Conservation (phyloP, 768 basidiomycete genomes). For the Auriscalpium vulgare region DNA sequence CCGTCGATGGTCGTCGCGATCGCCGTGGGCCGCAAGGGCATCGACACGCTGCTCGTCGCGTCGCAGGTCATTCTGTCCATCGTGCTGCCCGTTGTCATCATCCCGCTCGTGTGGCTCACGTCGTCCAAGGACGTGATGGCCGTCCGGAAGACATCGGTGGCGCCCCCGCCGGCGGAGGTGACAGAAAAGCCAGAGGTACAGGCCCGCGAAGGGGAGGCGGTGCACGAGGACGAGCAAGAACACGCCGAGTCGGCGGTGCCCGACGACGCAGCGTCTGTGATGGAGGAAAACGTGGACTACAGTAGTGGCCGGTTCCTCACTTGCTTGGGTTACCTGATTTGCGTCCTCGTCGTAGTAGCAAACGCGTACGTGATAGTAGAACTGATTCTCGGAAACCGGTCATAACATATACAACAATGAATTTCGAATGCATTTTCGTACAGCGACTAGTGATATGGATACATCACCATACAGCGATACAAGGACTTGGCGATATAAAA, state of each 20-base stretch:
- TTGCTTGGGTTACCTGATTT: not conserved
- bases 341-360: not conserved
- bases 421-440: too few species aligned
- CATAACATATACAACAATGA: too few species aligned
- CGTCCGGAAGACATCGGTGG: not conserved
- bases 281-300: not conserved
- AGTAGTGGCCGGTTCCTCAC: not conserved
- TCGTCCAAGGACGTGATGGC: slow-evolving; percentile 1
- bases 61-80: slow-evolving; percentile 38
- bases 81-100: not conserved
- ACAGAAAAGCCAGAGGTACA: too few species aligned
- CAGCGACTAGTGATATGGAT: too few species aligned
- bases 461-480: too few species aligned
- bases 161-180: too few species aligned
- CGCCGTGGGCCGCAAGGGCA: slow-evolving; percentile 33
- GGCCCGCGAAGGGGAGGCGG: not conserved
- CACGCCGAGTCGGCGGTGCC: not conserved
- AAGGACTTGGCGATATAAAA: not conserved
- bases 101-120: slow-evolving; percentile 1
- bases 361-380: slow-evolving; percentile 1
- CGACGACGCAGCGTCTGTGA: not conserved
- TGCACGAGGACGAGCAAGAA: not conserved
- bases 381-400: not conserved
- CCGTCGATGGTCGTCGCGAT: slow-evolving; percentile 37
- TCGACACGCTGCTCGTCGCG: slow-evolving; percentile 40